Conservation (phyloP, 2,329 filamentous ascomycete genomes). For the Cladosporium sp. region DNA sequence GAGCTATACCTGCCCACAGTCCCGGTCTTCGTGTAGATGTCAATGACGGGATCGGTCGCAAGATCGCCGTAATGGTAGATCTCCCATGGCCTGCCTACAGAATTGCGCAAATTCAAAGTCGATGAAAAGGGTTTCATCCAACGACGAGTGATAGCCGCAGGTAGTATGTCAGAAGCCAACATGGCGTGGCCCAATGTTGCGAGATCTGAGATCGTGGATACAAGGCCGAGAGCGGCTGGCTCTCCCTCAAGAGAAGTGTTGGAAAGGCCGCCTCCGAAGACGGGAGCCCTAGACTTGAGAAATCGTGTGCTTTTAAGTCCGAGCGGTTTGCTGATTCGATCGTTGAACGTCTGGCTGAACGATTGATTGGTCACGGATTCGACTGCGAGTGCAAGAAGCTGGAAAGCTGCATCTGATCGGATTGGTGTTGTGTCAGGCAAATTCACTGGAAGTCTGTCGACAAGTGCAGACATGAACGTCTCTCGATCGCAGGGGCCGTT, state of each 20-base stretch:
- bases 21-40: background rate
- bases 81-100: background rate
- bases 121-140: background rate
- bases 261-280: background rate
- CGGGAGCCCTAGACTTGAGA: background rate
- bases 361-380: background rate
- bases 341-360: background rate
- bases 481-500: background rate
- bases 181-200: background rate
- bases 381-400: background rate
- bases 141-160: background rate
- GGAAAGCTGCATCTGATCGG: background rate
- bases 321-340: background rate
- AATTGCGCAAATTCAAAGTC: background rate
- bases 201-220: background rate
- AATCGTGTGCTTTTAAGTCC: background rate
- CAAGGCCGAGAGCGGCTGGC: background rate
- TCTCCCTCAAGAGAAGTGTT: background rate
- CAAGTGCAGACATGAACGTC: background rate
- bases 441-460: background rate
- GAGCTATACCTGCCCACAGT: background rate
- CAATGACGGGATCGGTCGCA: background rate
- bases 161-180: background rate
- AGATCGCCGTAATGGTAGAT: background rate
- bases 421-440: background rate